Evolutionary conservation across 352 stramenopile species (phyloP).

Genomic region (Globisporangium camurandrum): DNA sequence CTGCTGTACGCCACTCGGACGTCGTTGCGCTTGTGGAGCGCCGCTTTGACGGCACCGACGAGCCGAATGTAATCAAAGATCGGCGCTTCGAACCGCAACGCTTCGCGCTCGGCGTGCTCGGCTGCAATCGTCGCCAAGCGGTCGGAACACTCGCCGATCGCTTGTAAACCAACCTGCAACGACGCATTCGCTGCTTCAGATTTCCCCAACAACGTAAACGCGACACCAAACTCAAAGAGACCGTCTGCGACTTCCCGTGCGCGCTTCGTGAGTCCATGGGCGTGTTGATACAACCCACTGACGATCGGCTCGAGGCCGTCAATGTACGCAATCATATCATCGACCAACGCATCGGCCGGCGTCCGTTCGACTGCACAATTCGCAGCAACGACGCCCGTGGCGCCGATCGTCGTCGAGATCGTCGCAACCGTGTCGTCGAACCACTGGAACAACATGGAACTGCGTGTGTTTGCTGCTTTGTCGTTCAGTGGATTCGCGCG

Average conservation of each 20-base stretch:
- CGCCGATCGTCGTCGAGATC: conserved; percentile 69
- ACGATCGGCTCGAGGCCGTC: conserved; percentile 94
- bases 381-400: conserved; percentile 9
- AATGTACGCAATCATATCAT: conserved; percentile 95
- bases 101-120: conserved; percentile 90
- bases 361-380: conserved; percentile 72
- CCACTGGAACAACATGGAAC: conserved; percentile 82
- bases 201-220: conserved; percentile 93
- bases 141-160: conserved; percentile 92
- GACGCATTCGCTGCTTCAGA: conserved; percentile 89
- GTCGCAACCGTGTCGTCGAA: conserved; percentile 80
- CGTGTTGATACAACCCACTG: conserved; percentile 92
- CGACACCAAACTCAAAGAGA: conserved; percentile 95
- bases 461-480: conserved; percentile 31
- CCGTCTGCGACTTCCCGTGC: conserved; percentile 93
- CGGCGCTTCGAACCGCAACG: conserved; percentile 91
- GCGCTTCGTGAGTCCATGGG: conserved; percentile 90
- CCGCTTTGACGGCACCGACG: conserved; percentile 93
- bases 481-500: conserved; percentile 59
- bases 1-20: conserved; percentile 85
- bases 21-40: conserved; percentile 90
- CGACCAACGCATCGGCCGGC: conserved; percentile 90
- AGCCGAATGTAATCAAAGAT: conserved; percentile 96
- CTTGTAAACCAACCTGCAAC: conserved; percentile 86
- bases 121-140: conserved; percentile 86